Conservation (phyloP, 129 eudicot genomes). For the Pittosporum tobira region DNA sequence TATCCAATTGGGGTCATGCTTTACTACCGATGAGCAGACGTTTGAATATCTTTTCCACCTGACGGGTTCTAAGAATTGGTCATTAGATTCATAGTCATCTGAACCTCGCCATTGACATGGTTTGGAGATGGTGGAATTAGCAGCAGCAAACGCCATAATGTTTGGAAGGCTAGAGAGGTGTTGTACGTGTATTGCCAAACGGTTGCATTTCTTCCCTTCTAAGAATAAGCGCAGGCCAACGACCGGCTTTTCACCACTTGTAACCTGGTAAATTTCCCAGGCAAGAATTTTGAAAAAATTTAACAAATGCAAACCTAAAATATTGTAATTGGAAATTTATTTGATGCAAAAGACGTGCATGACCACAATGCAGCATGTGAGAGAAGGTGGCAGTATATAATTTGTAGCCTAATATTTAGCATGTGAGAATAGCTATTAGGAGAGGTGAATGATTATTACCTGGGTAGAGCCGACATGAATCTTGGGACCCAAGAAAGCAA, state of each 20-base stretch:
- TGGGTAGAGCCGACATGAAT: slow-evolving; percentile 59
- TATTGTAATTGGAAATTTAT: no score
- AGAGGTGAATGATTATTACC: slow-evolving; percentile 23
- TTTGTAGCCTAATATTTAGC: background rate
- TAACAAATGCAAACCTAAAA: background rate
- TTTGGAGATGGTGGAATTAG: slow-evolving; percentile 7
- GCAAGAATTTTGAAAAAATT: slow-evolving; percentile 6
- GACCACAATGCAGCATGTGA: no score
- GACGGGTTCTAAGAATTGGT: slow-evolving; percentile 68
- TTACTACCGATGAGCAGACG: slow-evolving; percentile 58
- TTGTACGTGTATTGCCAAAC: slow-evolving; percentile 69
- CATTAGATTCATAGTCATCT: slow-evolving; percentile 43
- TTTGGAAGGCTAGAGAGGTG: slow-evolving; percentile 78
- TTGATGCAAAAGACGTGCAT: background rate
- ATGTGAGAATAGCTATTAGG: background rate
- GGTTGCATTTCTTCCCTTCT: slow-evolving; percentile 77
- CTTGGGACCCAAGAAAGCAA: slow-evolving; percentile 59
- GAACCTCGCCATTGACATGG: slow-evolving; percentile 76
- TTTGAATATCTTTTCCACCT: slow-evolving; percentile 71
- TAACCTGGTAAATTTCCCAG: slow-evolving; percentile 37
- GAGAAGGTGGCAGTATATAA: no score
- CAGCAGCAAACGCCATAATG: slow-evolving; percentile 27
- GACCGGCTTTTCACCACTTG: slow-evolving; percentile 51
- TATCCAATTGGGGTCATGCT: slow-evolving; percentile 68
- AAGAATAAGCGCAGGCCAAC: slow-evolving; percentile 78